Evolutionary conservation across 2,329 filamentous ascomycete genomes (phyloP).

Genomic region (Colletotrichum paranaense): DNA sequence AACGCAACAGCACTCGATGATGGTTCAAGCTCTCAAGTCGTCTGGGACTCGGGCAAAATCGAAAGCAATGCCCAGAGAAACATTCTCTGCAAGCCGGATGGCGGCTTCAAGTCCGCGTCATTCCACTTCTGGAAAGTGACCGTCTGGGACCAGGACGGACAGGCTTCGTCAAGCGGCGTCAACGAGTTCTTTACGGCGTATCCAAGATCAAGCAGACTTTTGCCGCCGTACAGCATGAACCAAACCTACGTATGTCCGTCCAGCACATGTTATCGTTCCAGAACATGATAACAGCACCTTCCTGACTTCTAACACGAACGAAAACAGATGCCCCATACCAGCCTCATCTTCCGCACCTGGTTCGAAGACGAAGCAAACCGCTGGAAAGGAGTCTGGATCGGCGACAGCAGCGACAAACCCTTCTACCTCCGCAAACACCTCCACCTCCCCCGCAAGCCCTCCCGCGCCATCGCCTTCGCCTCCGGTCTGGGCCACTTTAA

Average conservation of each 20-base stretch:
- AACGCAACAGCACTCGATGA: neutral
- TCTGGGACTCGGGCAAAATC: slow-evolving; percentile 38
- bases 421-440: slow-evolving; percentile 51
- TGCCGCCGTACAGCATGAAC: slow-evolving; percentile 55
- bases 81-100: slow-evolving; percentile 39
- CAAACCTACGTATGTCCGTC: slow-evolving; percentile 46
- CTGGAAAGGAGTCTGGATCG: slow-evolving; percentile 54
- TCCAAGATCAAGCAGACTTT: slow-evolving; percentile 44
- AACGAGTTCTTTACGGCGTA: slow-evolving; percentile 54
- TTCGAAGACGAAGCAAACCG: slow-evolving; percentile 52
- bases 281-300: neutral
- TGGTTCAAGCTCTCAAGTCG: neutral
- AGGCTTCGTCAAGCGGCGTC: slow-evolving; percentile 38
- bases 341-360: slow-evolving; percentile 54
- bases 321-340: slow-evolving; percentile 50
- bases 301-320: neutral
- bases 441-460: slow-evolving; percentile 42
- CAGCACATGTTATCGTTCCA: no score
- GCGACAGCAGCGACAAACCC: slow-evolving; percentile 51
- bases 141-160: slow-evolving; percentile 48
- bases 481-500: slow-evolving; percentile 54
- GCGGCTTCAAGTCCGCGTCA: slow-evolving; percentile 48
- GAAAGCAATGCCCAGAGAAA: slow-evolving; percentile 40
- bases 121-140: slow-evolving; percentile 50
- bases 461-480: slow-evolving; percentile 48